A percentile compares a stretch with the other conserved stretches of the same genome.
Evolutionary conservation across 2,329 filamentous ascomycete genomes (phyloP).

Genomic region (Pseudocercospora ulei): DNA sequence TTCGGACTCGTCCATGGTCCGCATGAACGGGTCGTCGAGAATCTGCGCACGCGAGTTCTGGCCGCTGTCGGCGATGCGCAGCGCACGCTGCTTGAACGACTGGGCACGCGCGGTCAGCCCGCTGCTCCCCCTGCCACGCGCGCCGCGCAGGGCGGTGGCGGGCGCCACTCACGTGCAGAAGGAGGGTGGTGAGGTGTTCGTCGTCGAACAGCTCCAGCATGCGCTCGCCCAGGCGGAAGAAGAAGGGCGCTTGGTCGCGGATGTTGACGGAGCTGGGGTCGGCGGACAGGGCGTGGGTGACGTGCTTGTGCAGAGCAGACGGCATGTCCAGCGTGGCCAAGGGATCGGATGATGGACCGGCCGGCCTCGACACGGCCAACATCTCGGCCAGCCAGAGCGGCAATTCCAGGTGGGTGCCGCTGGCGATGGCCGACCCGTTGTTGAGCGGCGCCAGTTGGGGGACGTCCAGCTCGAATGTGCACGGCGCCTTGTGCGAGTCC

Average conservation of each 20-base stretch:
- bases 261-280: slow-evolving; percentile 79
- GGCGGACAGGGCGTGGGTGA: slow-evolving; percentile 82
- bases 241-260: slow-evolving; percentile 71
- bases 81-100: slow-evolving; percentile 71
- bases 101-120: slow-evolving; percentile 29
- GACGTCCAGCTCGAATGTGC: slow-evolving; percentile 84
- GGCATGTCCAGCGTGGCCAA: slow-evolving; percentile 77
- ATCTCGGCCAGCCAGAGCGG: slow-evolving; percentile 94
- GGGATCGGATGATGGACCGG: slow-evolving; percentile 40
- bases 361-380: slow-evolving; percentile 56
- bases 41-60: slow-evolving; percentile 57
- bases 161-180: slow-evolving; percentile 36
- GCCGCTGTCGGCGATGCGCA: slow-evolving; percentile 78
- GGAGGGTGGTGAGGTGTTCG: slow-evolving; percentile 60
- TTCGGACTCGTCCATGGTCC: slow-evolving; percentile 84
- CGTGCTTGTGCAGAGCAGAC: slow-evolving; percentile 61
- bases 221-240: slow-evolving; percentile 73
- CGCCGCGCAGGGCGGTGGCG: background rate
- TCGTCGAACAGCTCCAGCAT: slow-evolving; percentile 90
- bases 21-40: slow-evolving; percentile 63
- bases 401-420: slow-evolving; percentile 68
- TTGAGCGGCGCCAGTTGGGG: slow-evolving; percentile 80
- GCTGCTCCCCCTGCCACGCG: too few relatives aligned
- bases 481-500: slow-evolving; percentile 88
- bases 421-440: slow-evolving; percentile 60